Base-by-base conservation (phyloP, 805 yeast genomes). In the Kodamaea fukazawae region DNA sequence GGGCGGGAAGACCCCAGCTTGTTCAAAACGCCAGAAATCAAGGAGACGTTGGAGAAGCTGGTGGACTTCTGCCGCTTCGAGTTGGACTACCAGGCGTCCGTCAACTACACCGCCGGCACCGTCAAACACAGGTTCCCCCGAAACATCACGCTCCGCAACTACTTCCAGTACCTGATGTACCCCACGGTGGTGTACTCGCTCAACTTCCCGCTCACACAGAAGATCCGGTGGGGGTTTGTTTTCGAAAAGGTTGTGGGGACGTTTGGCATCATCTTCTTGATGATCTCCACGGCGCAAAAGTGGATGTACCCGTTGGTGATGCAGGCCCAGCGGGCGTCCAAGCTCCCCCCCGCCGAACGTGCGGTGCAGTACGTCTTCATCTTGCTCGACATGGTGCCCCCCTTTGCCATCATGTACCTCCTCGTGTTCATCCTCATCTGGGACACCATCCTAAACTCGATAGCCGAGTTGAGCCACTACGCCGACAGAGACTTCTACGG, bases 401-500 rank as follows among this genome's bases (percentile, higher is more conserved):
- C 90, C 14, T 87, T 93, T 58, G 65, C 87, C 27, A 59, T 81
- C 39, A 76, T 84, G 60, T 91, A 89, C 58, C 53, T 93, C 38
- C 65, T 93, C 42, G 81, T 78, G 0, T 93, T 90, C 63, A 90
- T 86, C 58, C 67, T 93, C 45, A 93, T 95, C 46, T 95, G 99
- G 99, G 98, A 93, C 54, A 83, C 91, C 4, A 91, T 91, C 36
- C 68, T 90, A 51, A 91, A 90, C 55, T 83, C 85, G 16, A 76
- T 95, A 51, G 98, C 96, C 0, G 99, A 93, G 58, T 67, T 91
- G 28, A 82, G 96, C 11, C 56, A 73, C 38, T 95, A 82, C 63
- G 96, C 87, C 4, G 97, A 93, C 58, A 77, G 99, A 36, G 85
- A 85, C 49, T 93, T 93, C 61, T 93, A 95, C 57, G 91, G 95